A percentile compares a stretch with the other conserved stretches of the same genome.
Evolutionary conservation across 805 yeast genomes (phyloP).

Genomic region (Yamadazyma sp.): DNA sequence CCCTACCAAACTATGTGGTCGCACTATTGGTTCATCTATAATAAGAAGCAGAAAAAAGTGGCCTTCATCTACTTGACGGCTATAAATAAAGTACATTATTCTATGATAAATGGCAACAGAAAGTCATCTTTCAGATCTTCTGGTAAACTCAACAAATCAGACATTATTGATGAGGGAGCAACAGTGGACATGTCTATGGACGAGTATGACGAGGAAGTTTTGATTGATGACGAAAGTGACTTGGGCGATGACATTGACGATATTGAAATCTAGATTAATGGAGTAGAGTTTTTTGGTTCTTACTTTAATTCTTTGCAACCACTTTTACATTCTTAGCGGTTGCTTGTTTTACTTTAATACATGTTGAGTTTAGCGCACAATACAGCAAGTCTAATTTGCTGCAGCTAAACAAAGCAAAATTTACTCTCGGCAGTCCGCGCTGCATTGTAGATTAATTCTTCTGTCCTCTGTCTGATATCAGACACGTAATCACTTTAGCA

Average conservation of each 20-base stretch:
- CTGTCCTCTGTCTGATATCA: no score
- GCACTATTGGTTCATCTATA: conserved; percentile 87
- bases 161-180: conserved; percentile 20
- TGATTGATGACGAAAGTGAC: conserved; percentile 27
- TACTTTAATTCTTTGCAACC: no score
- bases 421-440: no score
- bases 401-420: no score
- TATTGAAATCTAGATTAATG: conserved; percentile 30
- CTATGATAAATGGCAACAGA: conserved; percentile 27
- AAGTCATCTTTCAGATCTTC: conserved; percentile 15
- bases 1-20: conserved; percentile 63
- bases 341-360: no score
- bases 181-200: conserved; percentile 21
- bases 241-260: conserved; percentile 39
- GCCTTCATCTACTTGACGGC: conserved; percentile 75
- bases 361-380: no score
- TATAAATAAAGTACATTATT: conserved; percentile 40
- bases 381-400: no score
- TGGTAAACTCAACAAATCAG: conserved; percentile 11
- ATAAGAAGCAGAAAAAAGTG: conserved; percentile 88
- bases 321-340: no score
- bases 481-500: no score
- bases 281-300: not conserved
- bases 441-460: no score
- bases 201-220: conserved; percentile 23